Evolutionary conservation across 441 rosid genomes (phyloP), one percentile per base, ranked within the genome.

Genomic region (Brassica hybrid): DNA sequence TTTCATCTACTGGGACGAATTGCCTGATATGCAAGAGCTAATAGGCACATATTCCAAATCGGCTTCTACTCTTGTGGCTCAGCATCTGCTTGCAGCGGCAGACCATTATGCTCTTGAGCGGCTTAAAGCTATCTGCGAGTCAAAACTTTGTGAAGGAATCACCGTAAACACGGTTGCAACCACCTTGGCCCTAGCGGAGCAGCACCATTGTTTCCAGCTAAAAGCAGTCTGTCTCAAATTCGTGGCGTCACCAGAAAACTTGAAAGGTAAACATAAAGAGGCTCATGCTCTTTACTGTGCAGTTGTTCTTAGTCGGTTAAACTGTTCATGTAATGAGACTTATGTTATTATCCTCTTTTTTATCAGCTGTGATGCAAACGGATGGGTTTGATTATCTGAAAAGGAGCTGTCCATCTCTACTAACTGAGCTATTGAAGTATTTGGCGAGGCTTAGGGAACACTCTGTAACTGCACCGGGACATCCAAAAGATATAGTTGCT

Each of bases 11-110:
- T 91, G 95, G 88, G 98, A 94, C 81, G 77, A 82, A 66, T 85
- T 94, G 48, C 93, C 98, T 11, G 89, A 92, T 59, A 63, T 91
- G 87, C 89, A 85, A 82, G 97, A 90, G 71, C 84, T 89, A 36
- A 84, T 83, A 81, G 94, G 94, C 74, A 59, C 88, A 79, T 85
- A 83, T 54, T 57, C 95, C 18, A 89, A 89, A 81, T 86, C 92
- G 83, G 92, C 87, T 27, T 87, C 94, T 32, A 91, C 95, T 30
- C 86, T 91, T 72, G 87, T 94, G 86, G 86, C 91, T 72, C 98
- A 94, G 82, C 98, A 94, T 81, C 89, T 94, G 58, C 97, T 94
- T 76, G 98, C 91, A 5, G 98, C 97, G 30, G 94, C 97, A 30
- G 98, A 92, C 67, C 86, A 90, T 11, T 94, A 91, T 84, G 97